Percentiles rank a stretch among this genome's conserved stretches.
Evolutionary conservation across 108 stramenopile species (phyloP).

Genomic region (Fistulifera pelliculosa): DNA sequence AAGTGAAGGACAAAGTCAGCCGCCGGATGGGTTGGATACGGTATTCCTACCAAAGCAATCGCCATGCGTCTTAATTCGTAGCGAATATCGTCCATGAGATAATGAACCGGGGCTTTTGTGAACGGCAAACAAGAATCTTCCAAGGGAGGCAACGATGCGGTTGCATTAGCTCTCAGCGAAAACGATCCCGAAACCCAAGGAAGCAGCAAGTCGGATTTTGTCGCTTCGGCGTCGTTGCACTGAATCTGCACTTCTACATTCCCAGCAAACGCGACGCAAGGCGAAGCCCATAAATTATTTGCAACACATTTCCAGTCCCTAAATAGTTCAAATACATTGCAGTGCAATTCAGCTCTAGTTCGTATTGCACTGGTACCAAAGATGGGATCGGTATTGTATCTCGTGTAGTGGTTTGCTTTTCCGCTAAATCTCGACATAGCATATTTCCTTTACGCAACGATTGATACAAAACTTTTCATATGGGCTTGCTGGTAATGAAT

Average conservation of each 20-base stretch:
- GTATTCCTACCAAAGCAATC: constrained; percentile 7
- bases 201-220: background rate
- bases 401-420: no score
- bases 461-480: no score
- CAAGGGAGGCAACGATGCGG: no score
- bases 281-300: constrained; percentile 1
- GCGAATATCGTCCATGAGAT: background rate
- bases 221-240: background rate
- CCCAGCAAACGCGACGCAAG: constrained; percentile 1
- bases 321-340: background rate
- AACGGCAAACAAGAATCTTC: background rate
- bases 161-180: no score
- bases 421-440: no score
- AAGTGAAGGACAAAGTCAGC: no score
- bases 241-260: background rate
- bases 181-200: constrained; percentile 5
- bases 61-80: constrained; percentile 7
- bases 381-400: no score
- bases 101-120: background rate
- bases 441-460: no score
- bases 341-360: background rate
- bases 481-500: no score
- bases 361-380: no score
- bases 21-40: background rate
- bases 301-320: constrained; percentile 5